Evolutionary conservation across 108 stramenopile species (phyloP).

Genomic region (Aureococcus anophagefferens): DNA sequence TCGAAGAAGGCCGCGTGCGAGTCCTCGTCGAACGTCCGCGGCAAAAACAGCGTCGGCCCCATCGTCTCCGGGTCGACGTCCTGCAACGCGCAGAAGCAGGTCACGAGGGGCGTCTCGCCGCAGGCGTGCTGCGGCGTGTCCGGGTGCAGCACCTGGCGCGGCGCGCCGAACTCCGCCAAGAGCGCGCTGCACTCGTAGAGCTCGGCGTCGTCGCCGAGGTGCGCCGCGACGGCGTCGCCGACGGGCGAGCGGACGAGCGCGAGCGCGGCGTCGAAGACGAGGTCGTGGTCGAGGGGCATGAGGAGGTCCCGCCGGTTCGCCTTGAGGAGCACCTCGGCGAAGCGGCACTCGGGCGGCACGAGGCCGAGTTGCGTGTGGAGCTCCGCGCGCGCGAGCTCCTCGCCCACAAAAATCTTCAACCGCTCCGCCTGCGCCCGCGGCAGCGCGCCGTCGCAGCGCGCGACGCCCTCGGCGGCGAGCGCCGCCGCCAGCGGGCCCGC

Average conservation of each 20-base stretch:
- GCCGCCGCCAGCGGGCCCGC: background rate
- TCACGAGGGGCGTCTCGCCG: slow-evolving; percentile 51
- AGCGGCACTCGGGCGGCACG: background rate
- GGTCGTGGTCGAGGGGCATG: slow-evolving; percentile 38
- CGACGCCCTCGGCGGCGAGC: background rate
- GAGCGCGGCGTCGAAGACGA: background rate
- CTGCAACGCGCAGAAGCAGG: slow-evolving; percentile 70
- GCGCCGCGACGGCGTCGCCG: slow-evolving; percentile 14
- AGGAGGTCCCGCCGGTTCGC: slow-evolving; percentile 65
- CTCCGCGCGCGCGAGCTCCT: background rate
- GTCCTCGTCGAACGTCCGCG: slow-evolving; percentile 46
- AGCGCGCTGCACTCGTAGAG: slow-evolving; percentile 60
- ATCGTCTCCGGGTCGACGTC: slow-evolving; percentile 58
- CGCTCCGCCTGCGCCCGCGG: background rate
- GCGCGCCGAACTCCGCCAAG: slow-evolving; percentile 58
- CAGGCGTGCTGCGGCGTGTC: slow-evolving; percentile 51
- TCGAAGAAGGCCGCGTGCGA: slow-evolving; percentile 44
- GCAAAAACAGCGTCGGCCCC: slow-evolving; percentile 70
- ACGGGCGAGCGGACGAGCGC: slow-evolving; percentile 38
- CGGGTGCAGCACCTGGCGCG: slow-evolving; percentile 69
- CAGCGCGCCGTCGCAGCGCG: background rate
- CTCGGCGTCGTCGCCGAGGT: slow-evolving; percentile 46
- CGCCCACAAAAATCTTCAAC: background rate
- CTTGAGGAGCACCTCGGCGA: slow-evolving; percentile 55
- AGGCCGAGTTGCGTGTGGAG: background rate